Conservation (phyloP, 2,329 filamentous ascomycete species). For the Cladosporium sp. region DNA sequence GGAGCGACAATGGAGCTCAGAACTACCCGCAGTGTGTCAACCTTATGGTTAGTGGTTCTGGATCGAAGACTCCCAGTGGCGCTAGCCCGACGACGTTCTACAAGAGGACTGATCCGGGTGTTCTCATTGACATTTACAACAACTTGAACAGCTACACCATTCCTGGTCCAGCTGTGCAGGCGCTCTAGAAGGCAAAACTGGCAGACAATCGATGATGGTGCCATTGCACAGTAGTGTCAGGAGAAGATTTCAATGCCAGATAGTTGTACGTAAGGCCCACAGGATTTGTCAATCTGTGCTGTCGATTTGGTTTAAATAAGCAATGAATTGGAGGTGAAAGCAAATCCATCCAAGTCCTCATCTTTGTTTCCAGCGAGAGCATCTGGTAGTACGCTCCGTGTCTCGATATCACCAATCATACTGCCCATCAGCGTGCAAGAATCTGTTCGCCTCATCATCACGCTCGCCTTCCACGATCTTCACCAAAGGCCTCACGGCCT, state of each 20-base stretch:
- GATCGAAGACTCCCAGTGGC: conserved; percentile 48
- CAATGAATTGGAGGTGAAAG: too few relatives aligned
- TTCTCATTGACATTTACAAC: conserved; percentile 58
- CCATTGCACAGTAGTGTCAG: too few relatives aligned
- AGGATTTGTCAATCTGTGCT: too few relatives aligned
- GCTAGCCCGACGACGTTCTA: conserved; percentile 55
- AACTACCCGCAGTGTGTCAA: conserved; percentile 49
- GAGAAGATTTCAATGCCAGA: too few relatives aligned
- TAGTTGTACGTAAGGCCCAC: too few relatives aligned
- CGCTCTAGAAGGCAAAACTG: not conserved
- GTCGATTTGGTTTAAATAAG: too few relatives aligned
- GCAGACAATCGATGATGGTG: too few relatives aligned
- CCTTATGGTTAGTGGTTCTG: conserved; percentile 22
- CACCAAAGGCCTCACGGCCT: not conserved
- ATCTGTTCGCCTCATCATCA: not conserved
- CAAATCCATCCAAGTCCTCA: too few relatives aligned
- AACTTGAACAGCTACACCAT: conserved; percentile 45
- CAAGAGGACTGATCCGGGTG: conserved; percentile 54
- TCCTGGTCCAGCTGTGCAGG: conserved; percentile 42
- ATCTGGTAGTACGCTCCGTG: too few relatives aligned
- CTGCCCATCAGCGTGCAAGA: conserved; percentile 4
- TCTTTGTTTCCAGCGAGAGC: too few relatives aligned
- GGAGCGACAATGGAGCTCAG: conserved; percentile 45
- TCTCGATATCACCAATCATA: conserved; percentile 9
- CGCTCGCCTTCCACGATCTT: conserved; percentile 6